These are phyloP conservation scores for Cornus florida DNA, from an alignment of 148 eudicot genomes.

Conservation along the genomic window DNA sequence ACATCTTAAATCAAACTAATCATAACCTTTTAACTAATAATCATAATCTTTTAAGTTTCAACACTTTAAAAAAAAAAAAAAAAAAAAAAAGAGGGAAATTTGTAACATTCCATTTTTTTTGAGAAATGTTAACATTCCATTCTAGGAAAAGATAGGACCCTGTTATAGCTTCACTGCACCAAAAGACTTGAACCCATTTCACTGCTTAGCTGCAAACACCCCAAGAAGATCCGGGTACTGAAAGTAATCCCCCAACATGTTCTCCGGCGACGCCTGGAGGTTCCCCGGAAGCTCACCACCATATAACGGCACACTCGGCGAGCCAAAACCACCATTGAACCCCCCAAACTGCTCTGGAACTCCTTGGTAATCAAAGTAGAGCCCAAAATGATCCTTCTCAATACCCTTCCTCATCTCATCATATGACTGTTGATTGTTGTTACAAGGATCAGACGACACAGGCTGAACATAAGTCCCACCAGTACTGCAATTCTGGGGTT, in stretches of 20 bases:
- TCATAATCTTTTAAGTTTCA: too few relatives aligned
- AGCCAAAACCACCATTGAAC: neutral
- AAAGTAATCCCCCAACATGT: slow-evolving; percentile 26
- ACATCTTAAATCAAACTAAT: too few relatives aligned
- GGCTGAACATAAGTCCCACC: neutral
- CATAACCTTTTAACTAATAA: too few relatives aligned
- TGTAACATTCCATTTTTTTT: neutral
- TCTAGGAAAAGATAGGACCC: too few relatives aligned
- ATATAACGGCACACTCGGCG: neutral
- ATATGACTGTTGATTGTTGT: neutral
- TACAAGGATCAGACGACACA: neutral
- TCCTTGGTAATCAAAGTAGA: neutral
- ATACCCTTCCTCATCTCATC: slow-evolving; percentile 3
- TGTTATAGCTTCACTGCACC: neutral
- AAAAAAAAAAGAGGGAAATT: too few relatives aligned
- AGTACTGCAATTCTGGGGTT: neutral
- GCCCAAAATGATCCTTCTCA: slow-evolving; percentile 10
- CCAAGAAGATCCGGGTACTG: slow-evolving; percentile 37
- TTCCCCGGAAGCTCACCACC: slow-evolving; percentile 5
- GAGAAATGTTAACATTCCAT: neutral
- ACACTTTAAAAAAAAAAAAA: too few relatives aligned
- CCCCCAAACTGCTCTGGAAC: slow-evolving; percentile 1
- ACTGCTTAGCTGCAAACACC: slow-evolving; percentile 29
- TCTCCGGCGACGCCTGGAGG: slow-evolving; percentile 7
- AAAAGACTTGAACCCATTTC: slow-evolving; percentile 23